These are phyloP conservation scores for Inga laurina DNA, from an alignment of 306 rosid species.

Conservation along the genomic window DNA sequence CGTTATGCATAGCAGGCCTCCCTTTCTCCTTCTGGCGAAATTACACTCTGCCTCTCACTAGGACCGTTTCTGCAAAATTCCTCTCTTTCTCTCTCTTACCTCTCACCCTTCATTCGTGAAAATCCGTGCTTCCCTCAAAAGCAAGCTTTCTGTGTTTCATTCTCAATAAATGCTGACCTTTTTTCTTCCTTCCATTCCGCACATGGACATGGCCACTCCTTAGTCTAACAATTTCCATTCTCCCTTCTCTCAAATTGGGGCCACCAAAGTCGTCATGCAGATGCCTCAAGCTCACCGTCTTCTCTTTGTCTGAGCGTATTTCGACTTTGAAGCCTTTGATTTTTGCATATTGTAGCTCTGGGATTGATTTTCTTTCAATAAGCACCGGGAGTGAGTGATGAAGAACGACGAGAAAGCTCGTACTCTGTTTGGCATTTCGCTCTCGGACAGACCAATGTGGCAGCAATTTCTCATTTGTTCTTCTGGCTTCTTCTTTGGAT, in stretches of 20 bases:
- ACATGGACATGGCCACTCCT: constrained; percentile 3
- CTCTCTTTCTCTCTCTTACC: background rate
- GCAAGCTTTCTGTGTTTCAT: constrained; percentile 19
- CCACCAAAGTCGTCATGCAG: constrained; percentile 59
- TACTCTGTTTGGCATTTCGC: constrained; percentile 87
- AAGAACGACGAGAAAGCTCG: constrained; percentile 79
- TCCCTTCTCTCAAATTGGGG: constrained; percentile 3
- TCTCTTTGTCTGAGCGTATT: constrained; percentile 6
- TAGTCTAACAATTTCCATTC: constrained; percentile 29
- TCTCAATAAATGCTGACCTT: background rate
- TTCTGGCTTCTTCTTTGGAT: constrained; percentile 95
- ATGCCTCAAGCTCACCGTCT: background rate
- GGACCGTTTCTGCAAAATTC: background rate
- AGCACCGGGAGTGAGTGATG: constrained; percentile 39
- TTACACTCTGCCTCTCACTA: background rate
- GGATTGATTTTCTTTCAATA: constrained; percentile 6
- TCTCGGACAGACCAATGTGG: constrained; percentile 83
- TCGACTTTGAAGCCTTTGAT: background rate
- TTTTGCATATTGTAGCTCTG: background rate
- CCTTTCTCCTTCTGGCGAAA: background rate
- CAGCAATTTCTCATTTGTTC: constrained; percentile 91
- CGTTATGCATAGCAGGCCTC: background rate
- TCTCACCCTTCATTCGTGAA: constrained; percentile 8
- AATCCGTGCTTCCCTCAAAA: constrained; percentile 11
- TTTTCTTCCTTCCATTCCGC: background rate